Evolutionary conservation across 148 eudicot genomes (phyloP), one percentile per base, ranked within the genome.

Genomic region (Arctostaphylos glauca): DNA sequence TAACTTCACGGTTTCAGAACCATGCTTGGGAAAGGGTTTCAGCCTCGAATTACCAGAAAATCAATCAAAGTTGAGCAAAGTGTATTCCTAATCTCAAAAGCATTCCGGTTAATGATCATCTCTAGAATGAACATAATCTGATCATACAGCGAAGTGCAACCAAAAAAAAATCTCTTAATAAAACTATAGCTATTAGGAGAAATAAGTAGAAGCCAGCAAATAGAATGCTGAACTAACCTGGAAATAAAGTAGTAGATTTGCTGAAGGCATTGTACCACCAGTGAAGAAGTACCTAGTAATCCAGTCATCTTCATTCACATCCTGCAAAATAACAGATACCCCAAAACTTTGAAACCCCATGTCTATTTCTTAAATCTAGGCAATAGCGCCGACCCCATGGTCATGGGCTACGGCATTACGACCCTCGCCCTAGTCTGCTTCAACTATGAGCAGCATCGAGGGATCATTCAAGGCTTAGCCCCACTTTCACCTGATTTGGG

Each of bases 211-310:
- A n/a, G 74, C 38, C 38, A 48, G 48, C 44, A 31, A 71, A 72
- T 10, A 9, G 38, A 74, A 67, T 44, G 23, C 21, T 16, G 47
- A 52, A 82, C 86, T 79, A 41, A 96, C 99, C 96, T 97, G 99
- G 86, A 94, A 97, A 80, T 94, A 97, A 14, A 97, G 91, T 53
- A 97, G 99, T 48, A 97, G 84, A 87, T 94, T 91, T 82, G 99
- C 97, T 18, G 99, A 89, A 55, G 99, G 94, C 98, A 96, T 94
- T 68, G 98, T 96, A 74, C 99, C 99, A 72, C 98, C 98, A 7
- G 87, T 85, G 78, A 97, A 97, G 89, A 97, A 97, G 87, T 94
- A 90, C 81, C 97, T 88, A 8, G 96, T 92, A 75, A 97, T 93
- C 99, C 99, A 97, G 85, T 94, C 98, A 84, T 93, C 97, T 7